These are phyloP conservation scores for Yamadazyma triangularis DNA, from an alignment of 1,139 yeast genomes.

Conservation along the genomic window DNA sequence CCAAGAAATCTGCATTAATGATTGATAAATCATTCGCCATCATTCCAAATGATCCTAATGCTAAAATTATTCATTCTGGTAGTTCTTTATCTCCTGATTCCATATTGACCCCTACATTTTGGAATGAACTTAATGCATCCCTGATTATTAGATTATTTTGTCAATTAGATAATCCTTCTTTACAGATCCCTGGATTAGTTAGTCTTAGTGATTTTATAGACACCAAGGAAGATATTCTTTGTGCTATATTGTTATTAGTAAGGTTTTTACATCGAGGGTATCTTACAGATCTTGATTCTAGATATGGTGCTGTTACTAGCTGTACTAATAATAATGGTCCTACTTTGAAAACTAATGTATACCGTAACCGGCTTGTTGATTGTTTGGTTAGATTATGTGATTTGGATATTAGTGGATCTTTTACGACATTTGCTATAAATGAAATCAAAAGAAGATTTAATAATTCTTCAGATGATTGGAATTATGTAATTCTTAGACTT, in stretches of 20 bases:
- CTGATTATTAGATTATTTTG: conserved; percentile 27
- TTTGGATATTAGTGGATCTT: conserved; percentile 16
- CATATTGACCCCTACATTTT: conserved; percentile 6
- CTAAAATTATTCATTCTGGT: conserved; percentile 15
- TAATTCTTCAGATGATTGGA: conserved; percentile 22
- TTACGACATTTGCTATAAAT: conserved; percentile 18
- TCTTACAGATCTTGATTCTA: conserved; percentile 22
- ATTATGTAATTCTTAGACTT: conserved; percentile 25
- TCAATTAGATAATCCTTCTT: conserved; percentile 31
- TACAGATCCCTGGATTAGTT: conserved; percentile 33
- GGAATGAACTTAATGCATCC: conserved; percentile 38
- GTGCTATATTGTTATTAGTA: conserved; percentile 17
- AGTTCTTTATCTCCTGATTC: background rate
- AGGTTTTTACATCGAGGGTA: conserved; percentile 24
- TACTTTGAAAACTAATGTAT: conserved; percentile 19
- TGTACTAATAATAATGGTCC: conserved; percentile 16
- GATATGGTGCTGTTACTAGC: conserved; percentile 26
- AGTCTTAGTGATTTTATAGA: conserved; percentile 20
- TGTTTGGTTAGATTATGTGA: conserved; percentile 22
- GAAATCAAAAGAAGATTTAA: conserved; percentile 14
- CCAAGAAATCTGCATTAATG: conserved; percentile 17
- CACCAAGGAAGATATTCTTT: conserved; percentile 13
- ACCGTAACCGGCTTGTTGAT: conserved; percentile 33
- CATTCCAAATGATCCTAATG: conserved; percentile 18
- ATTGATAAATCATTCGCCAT: conserved; percentile 29